These are phyloP conservation scores for Tetradesmus lagerheimii DNA, from an alignment of 139 green algal genomes.

Conservation along the genomic window DNA sequence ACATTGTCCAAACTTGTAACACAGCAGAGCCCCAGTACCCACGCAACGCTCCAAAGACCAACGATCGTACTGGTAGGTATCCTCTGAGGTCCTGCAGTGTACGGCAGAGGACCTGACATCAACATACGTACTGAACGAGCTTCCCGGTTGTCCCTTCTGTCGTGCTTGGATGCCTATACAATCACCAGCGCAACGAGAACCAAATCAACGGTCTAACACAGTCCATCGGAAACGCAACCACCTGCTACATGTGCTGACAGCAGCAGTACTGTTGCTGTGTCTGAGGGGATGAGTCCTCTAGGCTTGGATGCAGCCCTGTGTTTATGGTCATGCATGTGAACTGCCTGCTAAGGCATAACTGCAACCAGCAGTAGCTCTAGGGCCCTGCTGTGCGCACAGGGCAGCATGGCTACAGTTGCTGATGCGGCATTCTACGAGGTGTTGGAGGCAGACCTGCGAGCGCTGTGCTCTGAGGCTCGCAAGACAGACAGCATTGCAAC, in stretches of 20 bases:
- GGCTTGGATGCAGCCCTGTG: background rate
- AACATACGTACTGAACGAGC: background rate
- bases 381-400: background rate
- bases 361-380: background rate
- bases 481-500: conserved; percentile 72
- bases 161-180: background rate
- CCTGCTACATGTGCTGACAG: background rate
- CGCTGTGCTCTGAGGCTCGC: conserved; percentile 66
- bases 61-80: background rate
- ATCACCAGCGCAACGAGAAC: too few relatives aligned
- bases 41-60: background rate
- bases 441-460: conserved; percentile 76
- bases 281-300: background rate
- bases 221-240: background rate
- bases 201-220: too few relatives aligned
- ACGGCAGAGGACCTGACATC: background rate
- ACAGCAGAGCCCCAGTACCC: background rate
- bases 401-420: conserved; percentile 31
- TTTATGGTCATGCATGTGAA: background rate
- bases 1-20: background rate
- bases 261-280: background rate
- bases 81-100: background rate
- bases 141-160: too few relatives aligned
- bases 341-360: background rate
- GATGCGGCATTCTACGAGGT: conserved; percentile 49